Conservation (phyloP, 2,329 filamentous ascomycete genomes). For the Monosporascus sp. region DNA sequence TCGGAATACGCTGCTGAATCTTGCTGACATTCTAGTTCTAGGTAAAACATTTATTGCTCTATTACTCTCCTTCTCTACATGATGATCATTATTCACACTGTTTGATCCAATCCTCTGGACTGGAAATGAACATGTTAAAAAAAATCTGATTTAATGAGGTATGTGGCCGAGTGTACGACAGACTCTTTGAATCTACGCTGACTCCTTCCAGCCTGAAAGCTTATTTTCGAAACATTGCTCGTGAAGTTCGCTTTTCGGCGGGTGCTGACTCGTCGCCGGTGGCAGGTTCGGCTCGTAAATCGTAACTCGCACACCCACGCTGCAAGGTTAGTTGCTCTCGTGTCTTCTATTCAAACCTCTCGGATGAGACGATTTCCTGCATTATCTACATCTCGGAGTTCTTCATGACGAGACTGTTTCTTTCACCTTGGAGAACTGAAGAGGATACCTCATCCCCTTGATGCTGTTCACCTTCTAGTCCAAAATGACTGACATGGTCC, state of each 20-base stretch:
- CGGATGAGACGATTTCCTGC: conserved; percentile 42
- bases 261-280: conserved; percentile 8
- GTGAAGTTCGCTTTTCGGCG: conserved; percentile 1
- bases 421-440: conserved; percentile 61
- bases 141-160: conserved; percentile 36
- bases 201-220: conserved; percentile 23
- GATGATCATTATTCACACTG: conserved; percentile 36
- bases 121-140: conserved; percentile 29
- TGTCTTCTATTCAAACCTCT: conserved; percentile 25
- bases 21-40: conserved; percentile 19
- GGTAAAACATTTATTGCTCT: conserved; percentile 20
- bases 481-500: no score
- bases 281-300: conserved; percentile 11
- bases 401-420: conserved; percentile 47
- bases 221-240: conserved; percentile 1
- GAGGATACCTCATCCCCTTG: conserved; percentile 20
- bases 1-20: conserved; percentile 19
- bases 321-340: conserved; percentile 6
- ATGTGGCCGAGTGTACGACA: conserved; percentile 5
- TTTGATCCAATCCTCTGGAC: conserved; percentile 30
- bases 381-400: conserved; percentile 48
- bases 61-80: conserved; percentile 14
- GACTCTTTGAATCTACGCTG: conserved; percentile 6
- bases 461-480: conserved; percentile 5
- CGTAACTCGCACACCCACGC: neutral